A percentile compares a stretch with the other conserved stretches of the same genome.
phyloP scores from a whole-genome alignment of 768 basidiomycete genomes.

The Sutorius australiensis region DNA sequence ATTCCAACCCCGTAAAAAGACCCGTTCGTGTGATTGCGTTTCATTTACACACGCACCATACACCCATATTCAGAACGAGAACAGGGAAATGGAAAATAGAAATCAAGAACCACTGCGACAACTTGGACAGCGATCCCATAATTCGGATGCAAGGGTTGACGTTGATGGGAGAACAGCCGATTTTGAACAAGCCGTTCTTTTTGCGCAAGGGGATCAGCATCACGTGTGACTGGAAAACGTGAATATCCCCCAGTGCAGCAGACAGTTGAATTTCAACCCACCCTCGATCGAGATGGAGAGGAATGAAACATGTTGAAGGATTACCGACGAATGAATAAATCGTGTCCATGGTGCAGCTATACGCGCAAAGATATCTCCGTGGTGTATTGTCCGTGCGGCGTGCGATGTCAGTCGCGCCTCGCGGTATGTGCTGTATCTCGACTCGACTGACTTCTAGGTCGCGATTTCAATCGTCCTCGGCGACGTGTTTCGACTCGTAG shows the following conservation, averaged over 20 bases:
- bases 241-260: constrained; percentile 13
- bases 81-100: not conserved
- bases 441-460: too few relatives aligned
- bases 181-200: constrained; percentile 3
- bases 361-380: too few relatives aligned
- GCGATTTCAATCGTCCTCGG: too few relatives aligned
- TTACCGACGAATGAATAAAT: too few relatives aligned
- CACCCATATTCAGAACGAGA: not conserved
- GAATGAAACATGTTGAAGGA: too few relatives aligned
- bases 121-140: not conserved
- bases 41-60: not conserved
- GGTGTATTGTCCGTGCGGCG: too few relatives aligned
- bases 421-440: too few relatives aligned
- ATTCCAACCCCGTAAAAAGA: not conserved
- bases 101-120: not conserved
- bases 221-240: not conserved
- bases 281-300: too few relatives aligned
- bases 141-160: not conserved
- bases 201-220: not conserved
- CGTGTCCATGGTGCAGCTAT: too few relatives aligned
- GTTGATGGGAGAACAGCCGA: constrained; percentile 8
- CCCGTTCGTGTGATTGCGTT: not conserved
- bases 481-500: too few relatives aligned
- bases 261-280: not conserved
- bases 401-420: too few relatives aligned